Evolutionary conservation across 805 yeast species (phyloP).

Genomic region (Zygotorulaspora sp.): DNA sequence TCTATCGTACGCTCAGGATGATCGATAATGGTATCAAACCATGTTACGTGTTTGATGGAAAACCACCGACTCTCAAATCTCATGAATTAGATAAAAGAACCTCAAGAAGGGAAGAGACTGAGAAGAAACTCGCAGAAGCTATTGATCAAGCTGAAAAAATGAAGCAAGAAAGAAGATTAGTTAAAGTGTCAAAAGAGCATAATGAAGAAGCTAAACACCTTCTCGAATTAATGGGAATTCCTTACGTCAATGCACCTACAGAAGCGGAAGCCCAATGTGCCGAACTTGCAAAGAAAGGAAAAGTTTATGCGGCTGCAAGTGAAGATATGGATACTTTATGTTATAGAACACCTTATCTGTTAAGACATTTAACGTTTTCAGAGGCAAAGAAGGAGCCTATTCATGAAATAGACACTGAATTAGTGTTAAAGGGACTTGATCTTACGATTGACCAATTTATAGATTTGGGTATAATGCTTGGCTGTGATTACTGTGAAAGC

Average conservation of each 20-base stretch:
- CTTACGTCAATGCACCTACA: constrained; percentile 89
- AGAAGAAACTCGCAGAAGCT: constrained; percentile 63
- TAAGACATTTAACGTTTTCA: constrained; percentile 88
- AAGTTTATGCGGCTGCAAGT: constrained; percentile 94
- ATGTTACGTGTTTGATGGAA: constrained; percentile 94
- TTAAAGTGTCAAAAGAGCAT: constrained; percentile 81
- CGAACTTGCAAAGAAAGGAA: constrained; percentile 79
- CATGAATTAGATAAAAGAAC: constrained; percentile 88
- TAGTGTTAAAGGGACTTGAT: constrained; percentile 73
- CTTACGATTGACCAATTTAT: constrained; percentile 70
- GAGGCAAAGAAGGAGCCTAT: constrained; percentile 92
- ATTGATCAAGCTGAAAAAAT: constrained; percentile 70
- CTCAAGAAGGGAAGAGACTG: constrained; percentile 77
- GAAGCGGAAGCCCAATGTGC: constrained; percentile 99
- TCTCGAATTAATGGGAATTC: constrained; percentile 88
- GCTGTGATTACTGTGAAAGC: constrained; percentile 96
- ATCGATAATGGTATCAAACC: constrained; percentile 95
- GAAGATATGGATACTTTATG: constrained; percentile 99
- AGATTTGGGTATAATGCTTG: constrained; percentile 87
- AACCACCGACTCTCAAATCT: constrained; percentile 90
- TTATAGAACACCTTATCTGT: constrained; percentile 75
- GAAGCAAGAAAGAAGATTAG: constrained; percentile 79
- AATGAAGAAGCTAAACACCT: constrained; percentile 89
- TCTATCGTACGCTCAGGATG: constrained; percentile 85
- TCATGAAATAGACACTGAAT: constrained; percentile 66